A percentile compares a stretch with the other conserved stretches of the same genome.
Conservation (phyloP, 176 grass and related monocot species). For the Thalia dealbata region DNA sequence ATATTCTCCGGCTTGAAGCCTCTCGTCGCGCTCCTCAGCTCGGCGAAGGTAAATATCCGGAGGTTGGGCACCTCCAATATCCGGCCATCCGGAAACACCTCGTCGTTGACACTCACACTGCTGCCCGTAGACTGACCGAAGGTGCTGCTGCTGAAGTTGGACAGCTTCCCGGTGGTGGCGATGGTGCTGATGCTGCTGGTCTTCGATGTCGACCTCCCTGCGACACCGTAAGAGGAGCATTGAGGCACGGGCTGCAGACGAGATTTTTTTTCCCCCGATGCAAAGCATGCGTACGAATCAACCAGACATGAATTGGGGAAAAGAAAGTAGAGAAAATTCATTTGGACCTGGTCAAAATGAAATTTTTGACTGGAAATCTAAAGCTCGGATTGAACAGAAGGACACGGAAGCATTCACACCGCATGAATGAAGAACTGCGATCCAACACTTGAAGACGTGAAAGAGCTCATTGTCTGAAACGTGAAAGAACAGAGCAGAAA, state of each 20-base stretch:
- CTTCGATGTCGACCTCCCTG: neutral
- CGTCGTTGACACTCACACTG: neutral
- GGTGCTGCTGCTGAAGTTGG: neutral
- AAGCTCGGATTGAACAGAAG: neutral
- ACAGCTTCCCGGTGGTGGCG: neutral
- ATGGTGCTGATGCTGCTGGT: neutral
- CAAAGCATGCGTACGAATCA: neutral
- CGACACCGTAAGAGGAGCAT: neutral
- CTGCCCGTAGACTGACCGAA: neutral
- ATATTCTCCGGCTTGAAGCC: neutral
- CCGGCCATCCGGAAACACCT: neutral
- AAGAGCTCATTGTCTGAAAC: too few relatives aligned
- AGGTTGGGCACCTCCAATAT: conserved; percentile 1
- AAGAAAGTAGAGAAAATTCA: too few relatives aligned
- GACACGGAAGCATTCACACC: too few relatives aligned
- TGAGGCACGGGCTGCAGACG: neutral
- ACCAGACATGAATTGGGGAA: neutral
- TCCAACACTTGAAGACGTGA: too few relatives aligned
- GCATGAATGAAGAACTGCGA: too few relatives aligned
- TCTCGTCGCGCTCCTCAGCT: neutral
- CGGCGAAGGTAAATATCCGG: neutral
- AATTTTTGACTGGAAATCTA: neutral
- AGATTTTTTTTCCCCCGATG: neutral
- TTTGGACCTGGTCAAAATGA: neutral
- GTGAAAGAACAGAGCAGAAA: too few relatives aligned